Evolutionary conservation across 1,284 basidiomycete species (phyloP), one percentile per base, ranked within the genome.

Genomic region (Porphyrellus sp.): DNA sequence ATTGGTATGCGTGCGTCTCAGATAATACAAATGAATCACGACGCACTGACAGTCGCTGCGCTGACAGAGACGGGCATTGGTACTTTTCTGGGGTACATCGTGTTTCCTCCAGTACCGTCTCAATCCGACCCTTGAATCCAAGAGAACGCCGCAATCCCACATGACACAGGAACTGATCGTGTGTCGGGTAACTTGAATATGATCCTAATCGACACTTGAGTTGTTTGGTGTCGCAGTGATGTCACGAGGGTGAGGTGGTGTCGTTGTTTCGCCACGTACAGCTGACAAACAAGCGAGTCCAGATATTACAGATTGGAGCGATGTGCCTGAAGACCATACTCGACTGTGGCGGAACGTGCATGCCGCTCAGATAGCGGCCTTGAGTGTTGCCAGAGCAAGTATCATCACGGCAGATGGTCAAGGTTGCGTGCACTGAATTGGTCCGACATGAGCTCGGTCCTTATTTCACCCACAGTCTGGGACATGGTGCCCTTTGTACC

Each of bases 131-230:
- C 12, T 27, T 13, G 9, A 6, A 20, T 28, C 23, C 7, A 66
- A 91, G 90, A 87, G 59, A 89, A 92, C 58, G 91, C 90, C 1
- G 91, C 90, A 0, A 78, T 92, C 18, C 91, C 91, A 3, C 91
- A 94, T 65, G 92, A 90, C 3, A 77, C 78, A 24, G 89, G 89
- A 2, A 84, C 82, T 0, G 85, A 92, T 61, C 79, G 83, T 23
- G 62, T 63, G 2, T 75, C 93, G 5, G 70, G 70, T 1, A 63
- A 69, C 45, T 64, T 76, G 11, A 91, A 94, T 58, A 80, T 90
- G 54, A 78, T 85, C 13, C 76, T 94, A n/a, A 85, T 93, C 52
- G 91, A 94, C 65, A 81, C 82, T 48, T 86, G 82, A 6, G 89
- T 82, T 1, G 72, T 74, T 60, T 89, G 85, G 2, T 93, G 93